Evolutionary conservation across 2,329 filamentous ascomycete species (phyloP).

Genomic region (Xylaria sp.): DNA sequence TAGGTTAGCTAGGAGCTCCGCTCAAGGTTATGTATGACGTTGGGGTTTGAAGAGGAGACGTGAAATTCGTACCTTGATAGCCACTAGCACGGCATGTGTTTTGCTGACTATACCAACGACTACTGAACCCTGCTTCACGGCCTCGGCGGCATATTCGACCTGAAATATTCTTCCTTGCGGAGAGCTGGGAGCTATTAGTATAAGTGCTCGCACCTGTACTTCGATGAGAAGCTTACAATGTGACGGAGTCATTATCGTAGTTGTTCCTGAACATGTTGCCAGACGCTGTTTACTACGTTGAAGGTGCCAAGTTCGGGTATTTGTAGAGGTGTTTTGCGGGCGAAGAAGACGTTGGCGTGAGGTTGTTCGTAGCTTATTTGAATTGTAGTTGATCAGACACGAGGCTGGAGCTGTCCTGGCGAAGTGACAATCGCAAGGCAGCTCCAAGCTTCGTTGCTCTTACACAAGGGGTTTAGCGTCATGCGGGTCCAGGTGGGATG

Average conservation of each 20-base stretch:
- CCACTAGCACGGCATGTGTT: constrained; percentile 94
- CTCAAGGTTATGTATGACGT: neutral
- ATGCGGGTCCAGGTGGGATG: constrained; percentile 22
- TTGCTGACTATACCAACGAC: constrained; percentile 98
- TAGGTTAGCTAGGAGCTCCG: constrained; percentile 15
- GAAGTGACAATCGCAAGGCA: constrained; percentile 46
- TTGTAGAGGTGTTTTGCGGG: constrained; percentile 7
- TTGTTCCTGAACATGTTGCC: constrained; percentile 97
- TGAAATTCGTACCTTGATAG: constrained; percentile 81
- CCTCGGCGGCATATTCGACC: constrained; percentile 98
- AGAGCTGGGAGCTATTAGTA: constrained; percentile 70
- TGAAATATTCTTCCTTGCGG: constrained; percentile 99
- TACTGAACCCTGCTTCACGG: constrained; percentile 98
- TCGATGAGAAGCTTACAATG: constrained; percentile 76
- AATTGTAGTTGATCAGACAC: constrained; percentile 40
- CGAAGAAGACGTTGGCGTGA: constrained; percentile 23
- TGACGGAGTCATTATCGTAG: constrained; percentile 99
- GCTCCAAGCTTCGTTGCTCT: constrained; percentile 50
- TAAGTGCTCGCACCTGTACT: constrained; percentile 35
- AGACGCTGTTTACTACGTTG: constrained; percentile 10
- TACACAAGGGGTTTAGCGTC: constrained; percentile 44
- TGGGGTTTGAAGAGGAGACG: neutral
- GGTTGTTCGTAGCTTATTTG: constrained; percentile 36
- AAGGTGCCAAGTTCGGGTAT: neutral
- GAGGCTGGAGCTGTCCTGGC: constrained; percentile 41